A percentile compares a stretch with the other conserved stretches of the same genome.
Evolutionary conservation across 208 protist genomes (phyloP).

Genomic region (Crithidia thermophila): DNA sequence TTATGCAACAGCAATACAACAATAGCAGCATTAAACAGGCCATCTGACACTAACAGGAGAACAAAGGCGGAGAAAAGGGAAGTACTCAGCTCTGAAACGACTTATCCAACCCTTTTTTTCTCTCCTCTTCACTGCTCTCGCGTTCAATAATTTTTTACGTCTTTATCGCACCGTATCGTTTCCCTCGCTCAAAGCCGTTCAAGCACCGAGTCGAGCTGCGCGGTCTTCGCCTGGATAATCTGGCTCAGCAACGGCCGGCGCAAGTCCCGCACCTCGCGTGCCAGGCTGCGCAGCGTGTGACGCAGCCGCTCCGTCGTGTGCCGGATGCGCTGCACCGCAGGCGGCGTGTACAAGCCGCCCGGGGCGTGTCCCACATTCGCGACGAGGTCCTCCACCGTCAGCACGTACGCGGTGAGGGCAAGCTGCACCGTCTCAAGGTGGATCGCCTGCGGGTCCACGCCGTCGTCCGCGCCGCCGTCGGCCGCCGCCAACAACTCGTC

Average conservation of each 20-base stretch:
- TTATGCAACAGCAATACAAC: background rate
- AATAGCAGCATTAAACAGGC: background rate
- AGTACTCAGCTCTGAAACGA: no score
- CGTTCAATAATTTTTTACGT: no score
- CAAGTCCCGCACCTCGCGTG: conserved; percentile 49
- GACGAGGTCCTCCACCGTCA: conserved; percentile 38
- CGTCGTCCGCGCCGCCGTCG: conserved; percentile 9
- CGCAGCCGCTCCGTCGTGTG: conserved; percentile 42
- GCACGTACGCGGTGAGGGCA: conserved; percentile 53
- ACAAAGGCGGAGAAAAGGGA: no score
- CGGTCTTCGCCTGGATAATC: conserved; percentile 25
- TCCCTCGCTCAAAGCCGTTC: conserved; percentile 12
- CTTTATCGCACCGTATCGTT: background rate
- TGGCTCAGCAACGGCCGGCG: conserved; percentile 30
- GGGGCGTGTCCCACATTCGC: background rate
- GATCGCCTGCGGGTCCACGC: conserved; percentile 30
- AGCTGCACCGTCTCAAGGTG: conserved; percentile 70
- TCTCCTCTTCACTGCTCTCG: no score
- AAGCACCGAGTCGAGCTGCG: conserved; percentile 17
- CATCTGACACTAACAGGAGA: no score
- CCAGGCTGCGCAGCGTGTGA: conserved; percentile 40
- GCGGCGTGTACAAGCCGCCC: conserved; percentile 27
- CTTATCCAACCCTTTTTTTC: no score
- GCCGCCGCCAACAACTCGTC: conserved; percentile 33
- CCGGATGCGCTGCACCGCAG: conserved; percentile 36